Percentiles rank a stretch among this genome's conserved stretches.
phyloP scores from a whole-genome alignment of 1,139 yeast species.

The Candida glucosophila region DNA sequence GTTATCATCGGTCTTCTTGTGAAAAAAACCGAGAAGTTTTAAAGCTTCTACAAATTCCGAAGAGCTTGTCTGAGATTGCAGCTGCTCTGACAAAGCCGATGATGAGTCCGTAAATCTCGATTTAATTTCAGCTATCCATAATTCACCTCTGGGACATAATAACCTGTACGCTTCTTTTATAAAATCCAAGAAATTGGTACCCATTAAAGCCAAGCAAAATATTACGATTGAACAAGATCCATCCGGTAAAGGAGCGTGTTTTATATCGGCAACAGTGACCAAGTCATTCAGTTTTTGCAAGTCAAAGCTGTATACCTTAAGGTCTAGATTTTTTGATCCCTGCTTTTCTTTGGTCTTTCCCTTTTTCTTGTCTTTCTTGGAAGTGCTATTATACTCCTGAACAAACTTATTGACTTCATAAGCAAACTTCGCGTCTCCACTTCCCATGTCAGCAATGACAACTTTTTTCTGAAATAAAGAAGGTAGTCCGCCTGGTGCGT shows the following conservation, averaged over 20 bases:
- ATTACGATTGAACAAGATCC: constrained; percentile 76
- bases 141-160: constrained; percentile 82
- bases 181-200: constrained; percentile 90
- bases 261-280: constrained; percentile 92
- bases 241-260: constrained; percentile 76
- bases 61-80: constrained; percentile 44
- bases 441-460: constrained; percentile 95
- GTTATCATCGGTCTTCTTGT: constrained; percentile 74
- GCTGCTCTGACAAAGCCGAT: constrained; percentile 13
- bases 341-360: constrained; percentile 21
- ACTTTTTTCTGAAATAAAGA: constrained; percentile 48
- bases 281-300: constrained; percentile 77
- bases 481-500: constrained; percentile 94
- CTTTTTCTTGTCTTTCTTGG: constrained; percentile 10
- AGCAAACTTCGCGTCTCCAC: constrained; percentile 92
- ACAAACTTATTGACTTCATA: constrained; percentile 50
- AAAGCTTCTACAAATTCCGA: constrained; percentile 72
- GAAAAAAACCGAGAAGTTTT: constrained; percentile 76
- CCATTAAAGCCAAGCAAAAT: constrained; percentile 93
- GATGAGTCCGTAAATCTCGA: constrained; percentile 66
- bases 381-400: constrained; percentile 26
- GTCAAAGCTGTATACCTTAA: constrained; percentile 83
- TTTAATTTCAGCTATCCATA: constrained; percentile 97
- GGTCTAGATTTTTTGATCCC: too few species aligned
- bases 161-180: constrained; percentile 83